Evolutionary conservation across 1,284 basidiomycete species (phyloP).

Genomic region (Cutaneotrichosporon mucoides): DNA sequence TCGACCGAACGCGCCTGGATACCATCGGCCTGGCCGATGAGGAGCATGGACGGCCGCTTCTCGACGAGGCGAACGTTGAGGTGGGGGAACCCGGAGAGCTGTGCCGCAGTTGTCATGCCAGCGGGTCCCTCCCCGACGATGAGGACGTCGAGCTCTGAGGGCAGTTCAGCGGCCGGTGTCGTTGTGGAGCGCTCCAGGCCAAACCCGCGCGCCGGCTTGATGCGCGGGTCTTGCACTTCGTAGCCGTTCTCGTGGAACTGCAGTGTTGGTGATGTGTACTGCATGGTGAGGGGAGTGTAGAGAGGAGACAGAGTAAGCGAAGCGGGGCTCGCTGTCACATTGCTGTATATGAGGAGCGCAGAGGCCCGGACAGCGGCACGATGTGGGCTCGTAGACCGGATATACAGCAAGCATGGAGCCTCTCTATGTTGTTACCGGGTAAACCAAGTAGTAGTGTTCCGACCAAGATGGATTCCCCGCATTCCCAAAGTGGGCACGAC

Average conservation of each 20-base stretch:
- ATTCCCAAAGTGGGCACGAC: too few species aligned
- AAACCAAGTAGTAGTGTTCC: too few species aligned
- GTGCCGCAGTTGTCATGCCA: slow-evolving; percentile 7
- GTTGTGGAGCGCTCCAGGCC: not conserved
- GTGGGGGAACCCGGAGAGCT: slow-evolving; percentile 7
- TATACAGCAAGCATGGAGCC: too few species aligned
- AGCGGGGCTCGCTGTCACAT: too few species aligned
- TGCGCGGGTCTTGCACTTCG: slow-evolving; percentile 2
- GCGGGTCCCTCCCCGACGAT: slow-evolving; percentile 13
- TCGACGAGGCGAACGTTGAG: slow-evolving; percentile 10
- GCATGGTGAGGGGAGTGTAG: not conserved
- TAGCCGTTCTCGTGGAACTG: slow-evolving; percentile 13
- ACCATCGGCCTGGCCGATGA: slow-evolving; percentile 10
- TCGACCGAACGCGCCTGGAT: slow-evolving; percentile 10
- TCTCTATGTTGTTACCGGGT: too few species aligned
- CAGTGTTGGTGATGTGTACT: slow-evolving; percentile 6
- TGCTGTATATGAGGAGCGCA: too few species aligned
- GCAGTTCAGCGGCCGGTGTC: not conserved
- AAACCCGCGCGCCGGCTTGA: not conserved
- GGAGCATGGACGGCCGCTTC: slow-evolving; percentile 6
- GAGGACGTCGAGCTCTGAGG: slow-evolving; percentile 6
- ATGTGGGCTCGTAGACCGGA: too few species aligned
- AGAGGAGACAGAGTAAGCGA: too few species aligned
- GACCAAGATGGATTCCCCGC: too few species aligned
- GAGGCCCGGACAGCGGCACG: too few species aligned